phyloP scores from a whole-genome alignment of 2,329 filamentous ascomycete genomes.

The Chaetomium globosum region DNA sequence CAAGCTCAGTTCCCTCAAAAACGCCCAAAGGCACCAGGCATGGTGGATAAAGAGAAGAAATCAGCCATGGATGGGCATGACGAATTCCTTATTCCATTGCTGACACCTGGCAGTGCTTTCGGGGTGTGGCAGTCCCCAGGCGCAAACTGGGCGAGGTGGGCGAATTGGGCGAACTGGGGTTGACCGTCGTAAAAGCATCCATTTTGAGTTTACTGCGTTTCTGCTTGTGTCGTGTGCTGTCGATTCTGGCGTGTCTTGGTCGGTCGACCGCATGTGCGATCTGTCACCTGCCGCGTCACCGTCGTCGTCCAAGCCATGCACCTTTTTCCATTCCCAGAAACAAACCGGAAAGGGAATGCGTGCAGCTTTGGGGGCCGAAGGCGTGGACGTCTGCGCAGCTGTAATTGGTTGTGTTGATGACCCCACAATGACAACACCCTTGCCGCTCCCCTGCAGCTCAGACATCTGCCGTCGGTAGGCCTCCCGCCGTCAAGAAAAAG shows the following conservation, averaged over 20 bases:
- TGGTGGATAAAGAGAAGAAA: neutral
- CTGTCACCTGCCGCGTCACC: constrained; percentile 7
- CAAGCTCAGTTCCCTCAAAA: neutral
- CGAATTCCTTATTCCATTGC: neutral
- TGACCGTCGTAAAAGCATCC: neutral
- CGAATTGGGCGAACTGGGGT: neutral
- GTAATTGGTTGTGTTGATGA: neutral
- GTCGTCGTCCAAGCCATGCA: neutral
- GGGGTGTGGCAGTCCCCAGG: neutral
- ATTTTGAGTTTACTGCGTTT: neutral
- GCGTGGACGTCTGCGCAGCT: neutral
- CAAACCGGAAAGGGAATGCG: neutral
- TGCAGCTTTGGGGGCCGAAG: neutral
- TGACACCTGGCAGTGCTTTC: constrained; percentile 8
- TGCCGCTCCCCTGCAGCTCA: neutral
- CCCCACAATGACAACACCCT: neutral
- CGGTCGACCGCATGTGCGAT: neutral
- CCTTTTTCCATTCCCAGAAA: neutral
- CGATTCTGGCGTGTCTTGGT: neutral
- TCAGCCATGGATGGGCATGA: neutral
- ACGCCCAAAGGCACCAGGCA: neutral
- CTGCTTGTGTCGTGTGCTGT: neutral
- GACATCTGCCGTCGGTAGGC: neutral
- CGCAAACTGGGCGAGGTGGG: neutral
- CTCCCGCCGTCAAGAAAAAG: neutral